A percentile compares a stretch with the other conserved stretches of the same genome.
Conservation (phyloP, 257 asterid genomes). For the Solanum pennellii region DNA sequence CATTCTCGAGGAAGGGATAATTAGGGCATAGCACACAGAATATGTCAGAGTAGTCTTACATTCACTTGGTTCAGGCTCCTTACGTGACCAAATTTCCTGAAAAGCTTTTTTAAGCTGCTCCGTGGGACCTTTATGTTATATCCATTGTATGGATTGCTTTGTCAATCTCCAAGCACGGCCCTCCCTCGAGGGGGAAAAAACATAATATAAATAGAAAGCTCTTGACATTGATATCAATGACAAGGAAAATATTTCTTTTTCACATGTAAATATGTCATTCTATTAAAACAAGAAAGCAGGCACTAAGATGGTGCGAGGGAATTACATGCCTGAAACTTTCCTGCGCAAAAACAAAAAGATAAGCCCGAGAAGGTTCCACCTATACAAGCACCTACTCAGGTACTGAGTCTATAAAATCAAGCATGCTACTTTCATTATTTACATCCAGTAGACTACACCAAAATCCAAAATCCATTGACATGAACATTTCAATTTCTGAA, state of each 20-base stretch:
- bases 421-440: not conserved
- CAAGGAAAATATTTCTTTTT: not conserved
- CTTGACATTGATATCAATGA: not conserved
- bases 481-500: not conserved
- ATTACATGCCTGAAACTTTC: not conserved
- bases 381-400: not conserved
- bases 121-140: not conserved
- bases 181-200: not conserved
- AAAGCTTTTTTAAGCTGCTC: not conserved
- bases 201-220: not conserved
- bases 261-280: not conserved
- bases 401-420: not conserved
- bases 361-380: not conserved
- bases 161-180: not conserved
- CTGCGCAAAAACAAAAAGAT: not conserved
- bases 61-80: not conserved
- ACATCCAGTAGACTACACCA: not conserved
- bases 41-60: not conserved
- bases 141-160: not conserved
- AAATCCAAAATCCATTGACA: not conserved
- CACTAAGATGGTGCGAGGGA: not conserved
- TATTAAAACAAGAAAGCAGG: not conserved
- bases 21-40: not conserved
- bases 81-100: not conserved
- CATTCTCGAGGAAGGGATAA: not conserved